Evolutionary conservation across 768 basidiomycete species (phyloP), one percentile per base, ranked within the genome.

Genomic region (Mycena polygramma): DNA sequence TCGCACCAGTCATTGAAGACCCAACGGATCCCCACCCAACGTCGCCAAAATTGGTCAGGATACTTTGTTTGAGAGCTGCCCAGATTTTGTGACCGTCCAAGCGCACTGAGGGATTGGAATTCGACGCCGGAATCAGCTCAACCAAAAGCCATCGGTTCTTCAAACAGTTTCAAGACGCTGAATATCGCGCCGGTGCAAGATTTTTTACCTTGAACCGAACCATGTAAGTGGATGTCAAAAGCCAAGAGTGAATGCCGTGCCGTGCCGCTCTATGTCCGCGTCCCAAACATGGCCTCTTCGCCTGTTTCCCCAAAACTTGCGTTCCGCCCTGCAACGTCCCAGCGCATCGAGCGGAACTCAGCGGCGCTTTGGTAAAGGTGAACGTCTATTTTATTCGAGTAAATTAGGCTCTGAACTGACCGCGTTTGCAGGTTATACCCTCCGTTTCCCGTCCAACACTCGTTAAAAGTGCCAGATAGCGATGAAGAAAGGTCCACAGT

Each of bases 11-110:
- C 67, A 97, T 81, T 5, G 91, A 92, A 43, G 87, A 78, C 0
- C 89, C 92, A 4, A 96, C 88, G 13, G 91, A 87, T 30, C 95
- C 95, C 95, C 94, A 96, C 7, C 94, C 95, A 0, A 88, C 84
- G 76, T 96, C 94, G 4, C 95, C 95, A 76, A 95, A 96, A 74
- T 95, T 90, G 20, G 78, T 77, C 62, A 94, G 74, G 15, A 94
- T 81, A 73, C 90, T 91, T 75, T 92, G 89, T 75, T 89, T 90
- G 39, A 96, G 77, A 0, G 94, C 90, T 4, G 83, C 78, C 80
- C 88, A 94, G 59, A 96, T 87, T 22, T 87, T 85, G 74, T 90
- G 92, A n/a, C 87, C 84, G 54, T 90, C 89, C 14, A 93, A 76
- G 57, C 79, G 75, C 7, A 54, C 52, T 49, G 46, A 26, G 60